Evolutionary conservation across 768 basidiomycete species (phyloP).

Genomic region (Mycena rebaudengoi): DNA sequence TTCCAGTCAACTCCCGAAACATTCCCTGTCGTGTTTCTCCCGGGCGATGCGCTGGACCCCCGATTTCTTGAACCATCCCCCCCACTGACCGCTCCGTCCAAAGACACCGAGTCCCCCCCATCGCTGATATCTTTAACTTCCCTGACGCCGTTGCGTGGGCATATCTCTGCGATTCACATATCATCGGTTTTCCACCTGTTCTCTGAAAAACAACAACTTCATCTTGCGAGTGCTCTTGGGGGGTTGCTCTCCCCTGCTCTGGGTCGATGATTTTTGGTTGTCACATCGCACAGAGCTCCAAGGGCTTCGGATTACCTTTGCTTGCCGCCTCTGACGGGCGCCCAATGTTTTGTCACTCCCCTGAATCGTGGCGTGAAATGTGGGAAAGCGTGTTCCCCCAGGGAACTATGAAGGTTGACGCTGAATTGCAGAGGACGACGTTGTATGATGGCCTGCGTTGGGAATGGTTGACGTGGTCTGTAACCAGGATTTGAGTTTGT

Average conservation of each 20-base stretch:
- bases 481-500: conserved; percentile 22
- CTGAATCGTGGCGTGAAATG: not conserved
- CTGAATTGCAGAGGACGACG: too few species aligned
- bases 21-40: conserved; percentile 63
- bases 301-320: too few species aligned
- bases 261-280: conserved; percentile 58
- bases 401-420: conserved; percentile 36
- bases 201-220: conserved; percentile 42
- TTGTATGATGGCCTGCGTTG: conserved; percentile 24
- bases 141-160: conserved; percentile 54
- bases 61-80: conserved; percentile 46
- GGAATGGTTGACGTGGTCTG: conserved; percentile 21
- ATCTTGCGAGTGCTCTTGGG: conserved; percentile 50
- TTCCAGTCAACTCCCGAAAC: conserved; percentile 60
- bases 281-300: conserved; percentile 44
- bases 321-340: too few species aligned
- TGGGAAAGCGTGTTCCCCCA: conserved; percentile 1
- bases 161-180: conserved; percentile 57
- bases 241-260: conserved; percentile 45
- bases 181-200: conserved; percentile 64
- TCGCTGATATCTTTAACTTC: conserved; percentile 42
- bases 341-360: conserved; percentile 43
- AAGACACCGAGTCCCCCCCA: conserved; percentile 26
- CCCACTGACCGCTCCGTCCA: conserved; percentile 25
- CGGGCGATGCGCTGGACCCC: conserved; percentile 62